Percentiles rank a stretch among this genome's conserved stretches.
These are phyloP conservation scores for Evernia prunastri DNA, from an alignment of 495 filamentous ascomycete genomes.

Conservation along the genomic window DNA sequence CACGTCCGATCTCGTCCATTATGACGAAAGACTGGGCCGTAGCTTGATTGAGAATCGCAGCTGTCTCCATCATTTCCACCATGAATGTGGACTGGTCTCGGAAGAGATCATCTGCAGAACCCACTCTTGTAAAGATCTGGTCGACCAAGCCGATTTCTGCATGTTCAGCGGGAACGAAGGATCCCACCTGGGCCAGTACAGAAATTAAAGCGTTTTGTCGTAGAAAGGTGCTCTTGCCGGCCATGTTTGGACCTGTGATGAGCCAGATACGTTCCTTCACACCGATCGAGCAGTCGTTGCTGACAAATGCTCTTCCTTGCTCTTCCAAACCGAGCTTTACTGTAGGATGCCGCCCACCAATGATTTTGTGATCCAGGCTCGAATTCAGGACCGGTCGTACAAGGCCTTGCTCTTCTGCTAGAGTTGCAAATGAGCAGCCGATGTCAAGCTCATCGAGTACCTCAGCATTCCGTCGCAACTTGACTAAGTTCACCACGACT, in stretches of 20 bases:
- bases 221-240: constrained; percentile 89
- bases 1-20: constrained; percentile 96
- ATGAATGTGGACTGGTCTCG: constrained; percentile 93
- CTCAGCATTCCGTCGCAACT: constrained; percentile 76
- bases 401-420: constrained; percentile 68
- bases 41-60: constrained; percentile 47
- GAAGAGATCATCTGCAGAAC: constrained; percentile 88
- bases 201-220: constrained; percentile 91
- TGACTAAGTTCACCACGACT: constrained; percentile 71
- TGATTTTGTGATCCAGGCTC: constrained; percentile 53
- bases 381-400: constrained; percentile 65
- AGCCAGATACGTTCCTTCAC: constrained; percentile 68
- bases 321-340: constrained; percentile 75
- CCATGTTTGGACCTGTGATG: constrained; percentile 99
- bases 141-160: constrained; percentile 84
- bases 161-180: constrained; percentile 81
- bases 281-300: constrained; percentile 80
- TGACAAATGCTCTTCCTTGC: constrained; percentile 74
- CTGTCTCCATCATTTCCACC: constrained; percentile 53
- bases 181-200: constrained; percentile 86
- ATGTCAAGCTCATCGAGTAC: constrained; percentile 93
- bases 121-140: constrained; percentile 85
- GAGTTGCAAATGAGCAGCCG: constrained; percentile 68
- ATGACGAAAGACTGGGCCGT: constrained; percentile 71
- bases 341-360: constrained; percentile 82